Conservation (phyloP, 2,329 filamentous ascomycete species). For the Fusarium papillatum region DNA sequence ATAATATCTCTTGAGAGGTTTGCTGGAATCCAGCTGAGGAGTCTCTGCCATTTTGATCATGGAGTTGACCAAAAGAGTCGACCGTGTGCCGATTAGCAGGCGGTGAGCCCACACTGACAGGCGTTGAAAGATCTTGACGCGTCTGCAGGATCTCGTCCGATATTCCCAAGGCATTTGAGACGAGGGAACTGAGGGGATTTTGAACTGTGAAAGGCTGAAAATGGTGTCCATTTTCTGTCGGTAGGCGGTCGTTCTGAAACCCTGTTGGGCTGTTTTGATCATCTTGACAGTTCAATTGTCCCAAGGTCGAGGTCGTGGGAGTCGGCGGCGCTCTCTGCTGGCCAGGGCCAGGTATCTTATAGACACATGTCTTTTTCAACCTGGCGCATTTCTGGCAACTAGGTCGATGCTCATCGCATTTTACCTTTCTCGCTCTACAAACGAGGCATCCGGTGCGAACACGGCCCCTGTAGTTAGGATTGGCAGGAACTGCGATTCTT, state of each 20-base stretch:
- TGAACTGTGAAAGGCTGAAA: neutral
- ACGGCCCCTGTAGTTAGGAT: neutral
- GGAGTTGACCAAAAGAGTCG: neutral
- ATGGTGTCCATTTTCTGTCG: neutral
- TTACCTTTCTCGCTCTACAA: conserved; percentile 7
- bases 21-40: neutral
- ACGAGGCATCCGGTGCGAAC: conserved; percentile 10
- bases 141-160: neutral
- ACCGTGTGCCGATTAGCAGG: neutral
- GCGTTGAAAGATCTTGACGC: neutral
- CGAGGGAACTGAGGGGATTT: neutral
- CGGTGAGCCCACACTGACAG: neutral
- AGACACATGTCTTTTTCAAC: conserved; percentile 15
- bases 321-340: neutral
- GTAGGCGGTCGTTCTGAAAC: neutral
- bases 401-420: conserved; percentile 17
- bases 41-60: neutral
- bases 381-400: conserved; percentile 12
- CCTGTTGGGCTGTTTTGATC: neutral
- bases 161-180: neutral
- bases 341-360: conserved; percentile 10
- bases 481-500: neutral
- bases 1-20: conserved; percentile 2
- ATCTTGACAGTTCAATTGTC: neutral
- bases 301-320: neutral